Evolutionary conservation across 148 eudicot genomes (phyloP).

Genomic region (Polygonum maritimum): DNA sequence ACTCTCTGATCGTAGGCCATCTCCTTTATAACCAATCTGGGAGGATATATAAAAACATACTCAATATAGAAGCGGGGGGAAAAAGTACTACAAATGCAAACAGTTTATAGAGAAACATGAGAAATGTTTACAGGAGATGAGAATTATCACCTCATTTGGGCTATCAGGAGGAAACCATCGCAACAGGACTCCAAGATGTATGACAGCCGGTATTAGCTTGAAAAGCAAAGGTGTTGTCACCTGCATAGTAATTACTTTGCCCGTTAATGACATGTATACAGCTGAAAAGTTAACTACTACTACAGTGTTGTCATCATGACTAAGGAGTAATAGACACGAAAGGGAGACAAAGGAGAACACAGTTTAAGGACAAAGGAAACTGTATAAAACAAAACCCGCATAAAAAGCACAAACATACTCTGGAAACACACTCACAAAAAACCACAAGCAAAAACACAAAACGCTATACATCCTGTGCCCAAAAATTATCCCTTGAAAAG

Average conservation of each 20-base stretch:
- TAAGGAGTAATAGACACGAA: too few species aligned
- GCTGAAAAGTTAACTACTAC: too few species aligned
- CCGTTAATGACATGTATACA: neutral
- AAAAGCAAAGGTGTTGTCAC: slow-evolving; percentile 95
- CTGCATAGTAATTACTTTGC: slow-evolving; percentile 25
- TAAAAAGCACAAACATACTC: too few species aligned
- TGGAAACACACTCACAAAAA: too few species aligned
- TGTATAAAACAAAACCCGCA: too few species aligned
- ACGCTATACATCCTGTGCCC: too few species aligned
- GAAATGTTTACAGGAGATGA: neutral
- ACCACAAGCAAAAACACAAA: too few species aligned
- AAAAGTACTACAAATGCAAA: neutral
- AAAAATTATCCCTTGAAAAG: too few species aligned
- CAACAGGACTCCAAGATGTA: slow-evolving; percentile 85
- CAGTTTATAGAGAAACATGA: neutral
- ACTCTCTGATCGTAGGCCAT: slow-evolving; percentile 75
- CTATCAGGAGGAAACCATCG: slow-evolving; percentile 90
- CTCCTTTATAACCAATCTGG: slow-evolving; percentile 86
- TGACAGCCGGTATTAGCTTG: slow-evolving; percentile 90
- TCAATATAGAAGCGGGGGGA: slow-evolving; percentile 17
- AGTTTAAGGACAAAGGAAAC: too few species aligned
- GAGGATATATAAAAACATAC: slow-evolving; percentile 27
- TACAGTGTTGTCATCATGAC: too few species aligned
- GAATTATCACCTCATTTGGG: slow-evolving; percentile 56
- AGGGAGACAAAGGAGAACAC: too few species aligned